These are phyloP conservation scores for Boletus rubropictus DNA, from an alignment of 768 basidiomycete genomes.

Conservation along the genomic window DNA sequence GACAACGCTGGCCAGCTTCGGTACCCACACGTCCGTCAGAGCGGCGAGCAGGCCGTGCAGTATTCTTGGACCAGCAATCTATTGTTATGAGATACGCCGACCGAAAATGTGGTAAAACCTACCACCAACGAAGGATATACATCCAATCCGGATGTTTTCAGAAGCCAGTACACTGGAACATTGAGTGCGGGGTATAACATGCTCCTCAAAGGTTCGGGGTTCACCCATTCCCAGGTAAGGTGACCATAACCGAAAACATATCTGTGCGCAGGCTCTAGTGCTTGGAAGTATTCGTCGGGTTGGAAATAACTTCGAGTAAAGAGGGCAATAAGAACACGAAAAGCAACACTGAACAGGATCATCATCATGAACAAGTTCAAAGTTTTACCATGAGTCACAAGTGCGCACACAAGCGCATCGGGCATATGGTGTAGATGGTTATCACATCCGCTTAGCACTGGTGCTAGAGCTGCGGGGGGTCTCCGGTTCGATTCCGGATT, in stretches of 20 bases:
- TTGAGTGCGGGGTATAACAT: slow-evolving; percentile 80
- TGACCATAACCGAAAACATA: slow-evolving; percentile 88
- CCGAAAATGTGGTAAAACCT: slow-evolving; percentile 25
- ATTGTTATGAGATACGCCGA: not conserved
- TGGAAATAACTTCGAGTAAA: slow-evolving; percentile 85
- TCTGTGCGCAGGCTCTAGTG: slow-evolving; percentile 86
- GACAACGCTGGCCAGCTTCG: slow-evolving; percentile 50
- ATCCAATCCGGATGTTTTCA: slow-evolving; percentile 56
- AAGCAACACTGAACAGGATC: slow-evolving; percentile 35
- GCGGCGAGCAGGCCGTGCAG: slow-evolving; percentile 76
- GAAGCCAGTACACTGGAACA: slow-evolving; percentile 66
- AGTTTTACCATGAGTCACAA: not conserved
- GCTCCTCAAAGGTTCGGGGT: slow-evolving; percentile 65
- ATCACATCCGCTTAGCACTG: slow-evolving; percentile 38
- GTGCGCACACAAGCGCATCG: not conserved
- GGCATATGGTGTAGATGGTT: slow-evolving; percentile 39
- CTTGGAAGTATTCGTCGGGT: slow-evolving; percentile 95
- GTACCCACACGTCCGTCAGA: slow-evolving; percentile 71
- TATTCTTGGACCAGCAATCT: slow-evolving; percentile 73
- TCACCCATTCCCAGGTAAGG: slow-evolving; percentile 94
- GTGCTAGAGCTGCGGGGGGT: slow-evolving; percentile 32
- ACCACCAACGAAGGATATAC: slow-evolving; percentile 53
- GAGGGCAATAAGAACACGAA: slow-evolving; percentile 60
- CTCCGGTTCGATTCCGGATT: slow-evolving; percentile 39
- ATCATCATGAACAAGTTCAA: not conserved